Conservation (phyloP, 2,329 filamentous ascomycete species). For the Colletotrichum sp. region DNA sequence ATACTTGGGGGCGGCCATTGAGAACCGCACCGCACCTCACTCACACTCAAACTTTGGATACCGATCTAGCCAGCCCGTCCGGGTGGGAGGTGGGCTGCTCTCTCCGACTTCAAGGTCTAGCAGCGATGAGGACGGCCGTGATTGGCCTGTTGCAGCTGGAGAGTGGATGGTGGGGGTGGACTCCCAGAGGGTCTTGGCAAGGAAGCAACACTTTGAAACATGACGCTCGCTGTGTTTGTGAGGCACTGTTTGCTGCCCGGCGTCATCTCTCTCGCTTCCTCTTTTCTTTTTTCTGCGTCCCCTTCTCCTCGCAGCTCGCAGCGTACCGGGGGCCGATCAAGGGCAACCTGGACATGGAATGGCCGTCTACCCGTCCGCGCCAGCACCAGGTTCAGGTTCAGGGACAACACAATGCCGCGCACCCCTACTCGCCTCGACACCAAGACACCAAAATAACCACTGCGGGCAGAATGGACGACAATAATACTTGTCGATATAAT, state of each 20-base stretch:
- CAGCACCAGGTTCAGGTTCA: neutral
- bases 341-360: neutral
- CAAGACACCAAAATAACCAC: neutral
- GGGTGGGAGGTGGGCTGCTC: neutral
- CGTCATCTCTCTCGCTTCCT: neutral
- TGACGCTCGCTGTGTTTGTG: conserved; percentile 4
- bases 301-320: neutral
- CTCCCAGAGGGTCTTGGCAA: conserved; percentile 3
- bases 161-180: conserved; percentile 18
- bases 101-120: neutral
- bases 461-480: neutral
- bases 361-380: neutral
- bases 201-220: conserved; percentile 5
- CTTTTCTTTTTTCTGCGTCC: neutral
- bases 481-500: neutral
- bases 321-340: neutral
- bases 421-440: neutral
- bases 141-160: neutral
- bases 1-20: neutral
- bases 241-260: neutral
- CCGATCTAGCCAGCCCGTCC: neutral
- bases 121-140: neutral
- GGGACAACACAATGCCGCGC: neutral
- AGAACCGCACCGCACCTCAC: neutral
- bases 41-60: neutral